Base-by-base conservation (phyloP, 2,329 filamentous ascomycete species). In the Sarocladium kiliense region DNA sequence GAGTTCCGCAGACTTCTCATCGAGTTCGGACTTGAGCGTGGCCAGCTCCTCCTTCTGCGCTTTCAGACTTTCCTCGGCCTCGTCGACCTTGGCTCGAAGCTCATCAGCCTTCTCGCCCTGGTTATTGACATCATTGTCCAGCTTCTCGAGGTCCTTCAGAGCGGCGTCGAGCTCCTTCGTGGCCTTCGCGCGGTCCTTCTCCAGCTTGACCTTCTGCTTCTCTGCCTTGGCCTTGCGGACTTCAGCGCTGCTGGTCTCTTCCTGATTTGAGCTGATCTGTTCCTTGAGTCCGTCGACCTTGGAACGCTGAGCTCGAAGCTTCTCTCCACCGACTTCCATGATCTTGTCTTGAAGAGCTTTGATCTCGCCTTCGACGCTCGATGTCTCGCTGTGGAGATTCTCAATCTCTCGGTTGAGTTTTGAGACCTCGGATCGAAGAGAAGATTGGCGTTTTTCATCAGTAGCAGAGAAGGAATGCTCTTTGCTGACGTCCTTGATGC, bases 321-420 rank as follows among this genome's bases (percentile, higher is more conserved):
- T 91, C 65, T 97, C 91, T 71, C 94, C 94, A 66, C 94, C 94
- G 59, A 96, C 87, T 71, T 97, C 88, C 94, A 99, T 97, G 65
- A 99, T 99, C 77, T 92, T 96, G 78, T 94, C 87, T 68, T 99
- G 93, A 1, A 99, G 78, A 19, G 80, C 80, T 72, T 96, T 93
- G 72, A 99, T 97, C 70, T 97, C 94, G 25, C 87, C 86, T 68
- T 99, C 94, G 9, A 96, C 85, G 45, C 87, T 94, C 1, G 89
- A 84, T n/a, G 89, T 97, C 71, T 97, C 91, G 10, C 82, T 78
- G 58, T 85, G 89, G 10, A 99, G 80, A 64, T 87, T 88, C 57
- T 88, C 83, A 11, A 96, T 83, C 63, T 96, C 90, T 61, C 83
- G 84, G 64, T 91, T 84, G 58, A 95, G 78, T 57, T 84, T 82